These are phyloP conservation scores for Oldenlandia corymbosa DNA, from an alignment of 257 asterid species.

Conservation along the genomic window DNA sequence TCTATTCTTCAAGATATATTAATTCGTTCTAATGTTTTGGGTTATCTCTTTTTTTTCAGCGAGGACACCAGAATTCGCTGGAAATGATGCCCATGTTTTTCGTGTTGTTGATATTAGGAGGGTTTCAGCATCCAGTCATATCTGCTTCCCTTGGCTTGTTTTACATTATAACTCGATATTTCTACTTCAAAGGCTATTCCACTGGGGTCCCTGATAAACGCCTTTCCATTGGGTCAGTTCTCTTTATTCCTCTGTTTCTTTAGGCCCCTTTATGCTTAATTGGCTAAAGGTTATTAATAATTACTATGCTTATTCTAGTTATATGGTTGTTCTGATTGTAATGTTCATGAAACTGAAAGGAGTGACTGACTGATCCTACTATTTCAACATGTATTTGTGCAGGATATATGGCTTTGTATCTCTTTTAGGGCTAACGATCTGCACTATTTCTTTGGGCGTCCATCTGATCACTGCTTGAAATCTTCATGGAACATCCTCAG, in stretches of 20 bases:
- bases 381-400: slow-evolving; percentile 23
- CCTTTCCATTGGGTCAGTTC: slow-evolving; percentile 48
- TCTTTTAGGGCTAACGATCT: slow-evolving; percentile 43
- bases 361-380: neutral
- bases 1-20: neutral
- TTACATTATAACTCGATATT: slow-evolving; percentile 41
- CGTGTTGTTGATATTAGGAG: slow-evolving; percentile 60
- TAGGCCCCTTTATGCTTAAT: neutral
- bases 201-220: slow-evolving; percentile 74
- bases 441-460: slow-evolving; percentile 59
- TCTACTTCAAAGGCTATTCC: slow-evolving; percentile 84
- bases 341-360: neutral
- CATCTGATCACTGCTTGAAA: slow-evolving; percentile 38
- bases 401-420: slow-evolving; percentile 61
- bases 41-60: slow-evolving; percentile 39
- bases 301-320: too few species aligned
- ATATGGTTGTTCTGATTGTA: too few species aligned
- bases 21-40: neutral
- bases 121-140: slow-evolving; percentile 64
- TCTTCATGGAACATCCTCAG: neutral
- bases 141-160: slow-evolving; percentile 52
- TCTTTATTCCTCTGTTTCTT: slow-evolving; percentile 1
- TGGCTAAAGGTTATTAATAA: too few species aligned
- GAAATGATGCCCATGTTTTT: slow-evolving; percentile 74
- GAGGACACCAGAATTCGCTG: slow-evolving; percentile 96